Conservation (phyloP, 768 basidiomycete species). For the Tylopilus sp. region DNA sequence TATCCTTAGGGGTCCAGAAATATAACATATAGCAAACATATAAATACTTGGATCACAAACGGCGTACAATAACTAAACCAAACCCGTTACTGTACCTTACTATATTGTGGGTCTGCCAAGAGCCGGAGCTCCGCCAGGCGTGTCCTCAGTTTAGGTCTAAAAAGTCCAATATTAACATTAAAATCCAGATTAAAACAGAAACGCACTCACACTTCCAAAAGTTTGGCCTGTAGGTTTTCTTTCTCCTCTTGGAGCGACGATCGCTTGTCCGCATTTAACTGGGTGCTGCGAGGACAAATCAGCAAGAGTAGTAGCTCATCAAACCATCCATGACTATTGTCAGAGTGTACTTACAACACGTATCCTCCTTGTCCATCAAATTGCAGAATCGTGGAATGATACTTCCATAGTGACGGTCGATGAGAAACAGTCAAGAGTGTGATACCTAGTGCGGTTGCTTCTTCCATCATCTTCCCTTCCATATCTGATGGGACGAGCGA, state of each 20-base stretch:
- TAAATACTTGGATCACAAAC: too few species aligned
- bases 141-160: conserved; percentile 77
- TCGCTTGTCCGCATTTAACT: conserved; percentile 85
- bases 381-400: conserved; percentile 84
- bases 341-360: conserved; percentile 67
- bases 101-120: conserved; percentile 27
- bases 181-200: not conserved
- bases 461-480: conserved; percentile 94
- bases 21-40: too few species aligned
- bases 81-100: not conserved
- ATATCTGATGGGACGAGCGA: conserved; percentile 90
- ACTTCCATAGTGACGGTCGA: conserved; percentile 90
- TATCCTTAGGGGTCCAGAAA: too few species aligned
- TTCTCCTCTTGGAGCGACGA: conserved; percentile 94
- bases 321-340: not conserved
- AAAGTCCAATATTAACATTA: not conserved
- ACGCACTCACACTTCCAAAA: conserved; percentile 76
- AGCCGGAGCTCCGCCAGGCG: conserved; percentile 65
- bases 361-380: conserved; percentile 96
- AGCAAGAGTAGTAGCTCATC: not conserved
- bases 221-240: conserved; percentile 77
- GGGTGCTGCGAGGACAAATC: conserved; percentile 51
- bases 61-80: too few species aligned
- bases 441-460: conserved; percentile 82
- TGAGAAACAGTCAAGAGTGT: conserved; percentile 95